Evolutionary conservation across 108 stramenopile genomes (phyloP).

Genomic region (Skeletonema potamos): DNA sequence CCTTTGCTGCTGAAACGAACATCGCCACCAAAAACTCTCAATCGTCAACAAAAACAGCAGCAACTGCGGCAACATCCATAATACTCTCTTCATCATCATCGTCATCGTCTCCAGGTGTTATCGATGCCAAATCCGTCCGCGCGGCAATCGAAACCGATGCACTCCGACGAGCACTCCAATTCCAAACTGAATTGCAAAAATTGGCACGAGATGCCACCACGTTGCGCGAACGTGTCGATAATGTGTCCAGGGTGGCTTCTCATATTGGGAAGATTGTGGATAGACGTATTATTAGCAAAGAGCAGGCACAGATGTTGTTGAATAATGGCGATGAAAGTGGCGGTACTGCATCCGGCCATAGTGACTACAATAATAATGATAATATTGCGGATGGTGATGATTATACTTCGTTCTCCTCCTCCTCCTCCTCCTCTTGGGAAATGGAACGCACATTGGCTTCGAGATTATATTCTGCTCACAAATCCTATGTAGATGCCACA

Average conservation of each 20-base stretch:
- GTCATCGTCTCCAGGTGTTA: not conserved
- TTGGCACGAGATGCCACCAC: constrained; percentile 55
- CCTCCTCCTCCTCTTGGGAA: constrained; percentile 54
- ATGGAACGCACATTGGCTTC: constrained; percentile 60
- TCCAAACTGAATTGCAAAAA: constrained; percentile 62
- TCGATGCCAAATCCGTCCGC: constrained; percentile 78
- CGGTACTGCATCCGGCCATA: too few species aligned
- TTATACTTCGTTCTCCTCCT: too few species aligned
- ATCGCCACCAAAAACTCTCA: constrained; percentile 20
- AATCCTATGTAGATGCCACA: constrained; percentile 44
- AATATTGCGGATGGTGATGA: too few species aligned
- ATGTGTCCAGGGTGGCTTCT: constrained; percentile 62
- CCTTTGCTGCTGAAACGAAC: not conserved
- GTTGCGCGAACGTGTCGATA: constrained; percentile 52
- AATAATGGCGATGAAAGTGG: not conserved
- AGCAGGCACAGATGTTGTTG: not conserved
- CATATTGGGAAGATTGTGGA: constrained; percentile 41
- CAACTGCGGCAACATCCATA: constrained; percentile 11
- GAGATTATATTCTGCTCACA: constrained; percentile 51
- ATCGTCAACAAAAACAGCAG: constrained; percentile 24
- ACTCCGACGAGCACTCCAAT: constrained; percentile 66
- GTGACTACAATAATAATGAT: too few species aligned
- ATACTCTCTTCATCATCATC: not conserved
- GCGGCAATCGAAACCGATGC: constrained; percentile 85
- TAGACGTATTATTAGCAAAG: constrained; percentile 32